Conservation (phyloP, 1,139 yeast genomes). For the Pichia sp. region DNA sequence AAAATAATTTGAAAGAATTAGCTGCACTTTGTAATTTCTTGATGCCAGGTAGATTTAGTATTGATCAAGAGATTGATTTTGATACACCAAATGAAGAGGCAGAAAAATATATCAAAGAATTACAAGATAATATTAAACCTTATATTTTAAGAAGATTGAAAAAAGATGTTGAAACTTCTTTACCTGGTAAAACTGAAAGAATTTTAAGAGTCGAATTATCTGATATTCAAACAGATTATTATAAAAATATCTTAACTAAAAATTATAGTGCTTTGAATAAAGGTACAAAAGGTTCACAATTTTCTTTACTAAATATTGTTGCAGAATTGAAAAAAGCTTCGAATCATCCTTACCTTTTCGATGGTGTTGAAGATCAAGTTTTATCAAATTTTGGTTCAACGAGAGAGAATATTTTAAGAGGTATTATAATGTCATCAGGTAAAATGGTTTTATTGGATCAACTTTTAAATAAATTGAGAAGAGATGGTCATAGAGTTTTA, state of each 20-base stretch:
- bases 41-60: conserved; percentile 88
- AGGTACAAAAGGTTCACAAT: conserved; percentile 68
- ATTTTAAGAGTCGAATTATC: conserved; percentile 91
- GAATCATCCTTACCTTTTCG: conserved; percentile 92
- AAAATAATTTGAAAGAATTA: conserved; percentile 88
- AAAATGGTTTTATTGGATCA: conserved; percentile 95
- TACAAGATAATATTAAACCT: conserved; percentile 82
- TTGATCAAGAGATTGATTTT: conserved; percentile 82
- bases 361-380: conserved; percentile 84
- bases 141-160: conserved; percentile 86
- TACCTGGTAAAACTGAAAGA: conserved; percentile 92
- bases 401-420: conserved; percentile 77
- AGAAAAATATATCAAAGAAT: conserved; percentile 77
- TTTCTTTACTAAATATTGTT: conserved; percentile 85
- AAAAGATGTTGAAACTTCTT: conserved; percentile 93
- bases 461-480: conserved; percentile 68
- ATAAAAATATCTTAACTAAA: conserved; percentile 84
- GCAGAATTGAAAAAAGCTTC: conserved; percentile 94
- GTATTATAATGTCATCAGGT: conserved; percentile 95
- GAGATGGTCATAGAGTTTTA: conserved; percentile 93
- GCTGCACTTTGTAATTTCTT: conserved; percentile 92
- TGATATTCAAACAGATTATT: conserved; percentile 91
- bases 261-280: conserved; percentile 88
- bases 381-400: conserved; percentile 58
- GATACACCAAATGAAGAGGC: conserved; percentile 83